phyloP scores from a whole-genome alignment of 768 basidiomycete genomes.

The Lactarius akahatsu region DNA sequence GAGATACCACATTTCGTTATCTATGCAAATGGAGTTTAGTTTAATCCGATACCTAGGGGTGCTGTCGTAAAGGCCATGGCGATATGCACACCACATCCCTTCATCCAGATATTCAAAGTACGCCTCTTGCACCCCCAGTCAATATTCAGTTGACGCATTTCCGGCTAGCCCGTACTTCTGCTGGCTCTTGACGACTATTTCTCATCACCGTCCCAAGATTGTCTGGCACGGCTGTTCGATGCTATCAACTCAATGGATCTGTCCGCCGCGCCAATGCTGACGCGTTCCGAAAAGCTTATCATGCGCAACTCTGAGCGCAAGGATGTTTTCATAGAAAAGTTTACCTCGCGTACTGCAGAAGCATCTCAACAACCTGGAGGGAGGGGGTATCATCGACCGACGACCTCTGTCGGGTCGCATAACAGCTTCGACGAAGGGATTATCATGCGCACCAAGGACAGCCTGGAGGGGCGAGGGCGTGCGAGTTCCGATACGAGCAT shows the following conservation, averaged over 20 bases:
- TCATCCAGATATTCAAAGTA: constrained; percentile 95
- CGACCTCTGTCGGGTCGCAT: constrained; percentile 48
- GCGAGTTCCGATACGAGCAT: constrained; percentile 21
- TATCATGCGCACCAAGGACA: constrained; percentile 39
- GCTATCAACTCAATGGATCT: constrained; percentile 92
- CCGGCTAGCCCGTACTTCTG: constrained; percentile 81
- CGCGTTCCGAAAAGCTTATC: constrained; percentile 80
- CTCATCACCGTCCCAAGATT: constrained; percentile 82
- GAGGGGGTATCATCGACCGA: constrained; percentile 26
- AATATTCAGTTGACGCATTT: constrained; percentile 11
- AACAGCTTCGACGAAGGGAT: constrained; percentile 71
- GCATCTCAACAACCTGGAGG: constrained; percentile 14
- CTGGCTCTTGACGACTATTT: constrained; percentile 97
- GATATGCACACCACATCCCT: constrained; percentile 89
- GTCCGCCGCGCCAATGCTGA: constrained; percentile 71
- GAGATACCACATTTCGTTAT: constrained; percentile 21
- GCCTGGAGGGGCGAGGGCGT: constrained; percentile 16
- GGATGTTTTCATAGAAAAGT: constrained; percentile 89
- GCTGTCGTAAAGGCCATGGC: constrained; percentile 94
- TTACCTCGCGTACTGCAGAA: constrained; percentile 34
- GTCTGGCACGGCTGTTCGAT: constrained; percentile 86
- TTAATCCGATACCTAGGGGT: constrained; percentile 56
- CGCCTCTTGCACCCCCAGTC: constrained; percentile 23
- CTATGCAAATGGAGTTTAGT: background rate
- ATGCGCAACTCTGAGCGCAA: constrained; percentile 89